Conservation (phyloP, 1,139 yeast genomes). For the Debaryomycetaceae sp. region DNA sequence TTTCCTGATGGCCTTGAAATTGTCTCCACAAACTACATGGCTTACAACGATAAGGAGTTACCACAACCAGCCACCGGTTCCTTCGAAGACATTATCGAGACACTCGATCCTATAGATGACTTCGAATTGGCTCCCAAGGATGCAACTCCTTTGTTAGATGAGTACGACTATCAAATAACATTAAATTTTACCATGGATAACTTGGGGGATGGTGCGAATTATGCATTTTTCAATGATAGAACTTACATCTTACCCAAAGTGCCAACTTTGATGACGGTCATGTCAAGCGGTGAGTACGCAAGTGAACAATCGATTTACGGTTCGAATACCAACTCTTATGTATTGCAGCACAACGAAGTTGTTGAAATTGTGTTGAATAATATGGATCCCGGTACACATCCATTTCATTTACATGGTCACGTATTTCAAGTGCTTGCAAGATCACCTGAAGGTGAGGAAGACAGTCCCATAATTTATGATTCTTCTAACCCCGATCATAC, state of each 20-base stretch:
- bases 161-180: constrained; percentile 63
- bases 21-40: constrained; percentile 70
- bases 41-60: constrained; percentile 46
- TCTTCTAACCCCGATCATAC: constrained; percentile 27
- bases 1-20: constrained; percentile 59
- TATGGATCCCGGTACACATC: constrained; percentile 74
- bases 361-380: constrained; percentile 69
- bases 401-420: constrained; percentile 89
- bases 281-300: constrained; percentile 58
- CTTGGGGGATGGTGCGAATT: constrained; percentile 76
- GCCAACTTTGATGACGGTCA: constrained; percentile 74
- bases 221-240: constrained; percentile 85
- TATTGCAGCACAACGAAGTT: constrained; percentile 65
- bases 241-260: constrained; percentile 78
- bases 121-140: constrained; percentile 57
- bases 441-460: constrained; percentile 31
- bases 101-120: constrained; percentile 58
- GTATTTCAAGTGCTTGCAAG: constrained; percentile 57
- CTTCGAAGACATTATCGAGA: constrained; percentile 38
- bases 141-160: constrained; percentile 50
- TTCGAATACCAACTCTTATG: constrained; percentile 68
- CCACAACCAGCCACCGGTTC: constrained; percentile 29
- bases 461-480: constrained; percentile 37
- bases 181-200: constrained; percentile 76
- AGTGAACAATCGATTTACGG: constrained; percentile 56